Evolutionary conservation across 352 stramenopile genomes (phyloP), one percentile per base, ranked within the genome.

Genomic region (Phytophthora nicotianae): DNA sequence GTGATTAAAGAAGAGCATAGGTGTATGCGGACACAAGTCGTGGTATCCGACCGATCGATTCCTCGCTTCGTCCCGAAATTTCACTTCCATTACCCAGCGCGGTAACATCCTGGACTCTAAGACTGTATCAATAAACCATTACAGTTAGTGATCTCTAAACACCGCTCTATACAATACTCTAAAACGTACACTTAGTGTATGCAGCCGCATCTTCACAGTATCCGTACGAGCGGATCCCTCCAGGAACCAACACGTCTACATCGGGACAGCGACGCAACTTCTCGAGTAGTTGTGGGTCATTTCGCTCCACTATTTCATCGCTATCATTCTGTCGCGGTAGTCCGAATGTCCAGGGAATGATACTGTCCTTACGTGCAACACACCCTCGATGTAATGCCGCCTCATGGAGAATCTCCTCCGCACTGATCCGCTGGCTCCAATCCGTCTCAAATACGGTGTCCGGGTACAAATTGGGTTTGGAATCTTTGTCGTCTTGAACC

Each of bases 161-260:
- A 17, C 13, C 11, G 9, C 32, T 38, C 32, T 38, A 38, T 32
- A n/a, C n/a, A n/a, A n/a, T n/a, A 6, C n/a, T 48, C 41, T 19
- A 19, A 58, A 16, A 79, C 72, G 48, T 60, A 85, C 77, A 86
- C 54, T 88, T 87, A 21, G 75, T 64, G 58, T 89, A 91, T 5
- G 60, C 78, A 14, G 70, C 68, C 1, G 69, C 68, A 52, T 91
- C 82, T 64, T 91, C 82, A 67, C 82, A 88, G 61, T 91, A 89
- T 20, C 79, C 79, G 50, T 81, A 70, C 17, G 48, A 65, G 19
- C 80, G 71, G 41, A 88, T 62, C 10, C 62, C 67, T 27, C 49
- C 41, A 3, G 81, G 75, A 6, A 86, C 51, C 64, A 85, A 29
- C 76, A 87, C 24, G 41, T 48, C 41, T 11, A 48, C 41, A 48